phyloP scores from a whole-genome alignment of 83 land plant species.

The Thuja plicata region DNA sequence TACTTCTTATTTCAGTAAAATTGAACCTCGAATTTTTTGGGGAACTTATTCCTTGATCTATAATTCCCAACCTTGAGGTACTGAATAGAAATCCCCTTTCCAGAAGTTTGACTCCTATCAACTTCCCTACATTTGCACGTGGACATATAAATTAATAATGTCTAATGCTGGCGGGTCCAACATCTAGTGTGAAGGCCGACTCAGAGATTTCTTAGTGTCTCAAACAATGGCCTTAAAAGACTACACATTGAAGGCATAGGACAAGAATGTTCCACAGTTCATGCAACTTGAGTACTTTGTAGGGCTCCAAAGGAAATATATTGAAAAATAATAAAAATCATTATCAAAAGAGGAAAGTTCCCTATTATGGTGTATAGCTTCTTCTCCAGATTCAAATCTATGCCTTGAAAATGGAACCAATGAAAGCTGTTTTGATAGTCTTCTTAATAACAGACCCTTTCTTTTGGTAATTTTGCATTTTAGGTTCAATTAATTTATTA shows the following conservation, averaged over 20 bases:
- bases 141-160: no score
- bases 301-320: no score
- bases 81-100: neutral
- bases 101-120: neutral
- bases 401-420: neutral
- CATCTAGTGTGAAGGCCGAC: no score
- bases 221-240: neutral
- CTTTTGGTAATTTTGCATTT: neutral
- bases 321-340: no score
- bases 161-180: neutral
- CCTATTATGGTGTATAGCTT: neutral
- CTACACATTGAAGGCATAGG: no score
- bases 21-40: neutral
- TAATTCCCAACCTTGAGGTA: neutral
- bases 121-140: neutral
- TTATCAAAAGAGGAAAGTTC: no score
- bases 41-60: neutral
- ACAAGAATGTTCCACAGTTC: no score
- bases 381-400: neutral
- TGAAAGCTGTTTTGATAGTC: neutral
- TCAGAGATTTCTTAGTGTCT: neutral
- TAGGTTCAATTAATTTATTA: neutral
- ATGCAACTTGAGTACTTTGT: no score
- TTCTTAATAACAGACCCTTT: neutral
- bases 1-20: neutral